Conservation (phyloP, 2,329 filamentous ascomycete species). For the Sphaerostilbella broomeana region DNA sequence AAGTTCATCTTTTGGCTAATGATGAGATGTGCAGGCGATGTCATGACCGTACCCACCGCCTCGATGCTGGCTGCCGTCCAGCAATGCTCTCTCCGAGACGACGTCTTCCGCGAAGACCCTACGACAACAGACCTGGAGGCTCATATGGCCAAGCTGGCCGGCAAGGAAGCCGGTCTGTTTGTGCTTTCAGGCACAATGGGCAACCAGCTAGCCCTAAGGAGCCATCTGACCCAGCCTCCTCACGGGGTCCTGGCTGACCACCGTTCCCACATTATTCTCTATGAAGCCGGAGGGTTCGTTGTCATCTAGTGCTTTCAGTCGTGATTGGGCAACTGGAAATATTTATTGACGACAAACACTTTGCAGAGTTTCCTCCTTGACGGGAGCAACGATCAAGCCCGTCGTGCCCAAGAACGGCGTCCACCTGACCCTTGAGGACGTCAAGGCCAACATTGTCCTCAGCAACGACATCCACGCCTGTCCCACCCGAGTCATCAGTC, state of each 20-base stretch:
- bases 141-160: constrained; percentile 64
- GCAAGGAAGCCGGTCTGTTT: constrained; percentile 70
- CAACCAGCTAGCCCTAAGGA: constrained; percentile 77
- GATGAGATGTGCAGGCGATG: constrained; percentile 36
- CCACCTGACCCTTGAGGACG: constrained; percentile 71
- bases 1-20: neutral
- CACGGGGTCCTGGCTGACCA: constrained; percentile 74
- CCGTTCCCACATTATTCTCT: constrained; percentile 68
- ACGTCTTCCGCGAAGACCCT: constrained; percentile 74
- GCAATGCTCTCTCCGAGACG: constrained; percentile 69
- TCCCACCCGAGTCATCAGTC: constrained; percentile 71
- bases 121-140: constrained; percentile 71
- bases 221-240: constrained; percentile 72
- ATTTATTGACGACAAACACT: constrained; percentile 14
- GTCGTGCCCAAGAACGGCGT: constrained; percentile 63
- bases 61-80: constrained; percentile 78
- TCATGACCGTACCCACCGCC: constrained; percentile 64
- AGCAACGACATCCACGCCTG: constrained; percentile 68
- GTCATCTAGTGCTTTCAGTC: neutral
- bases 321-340: neutral
- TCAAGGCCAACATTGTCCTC: constrained; percentile 58
- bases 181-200: constrained; percentile 92
- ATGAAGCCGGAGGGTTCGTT: constrained; percentile 54
- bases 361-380: constrained; percentile 59
- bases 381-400: constrained; percentile 61